Percentiles rank a stretch among this genome's conserved stretches.
Conservation (phyloP, 768 basidiomycete species). For the Hortiboletus campestris region DNA sequence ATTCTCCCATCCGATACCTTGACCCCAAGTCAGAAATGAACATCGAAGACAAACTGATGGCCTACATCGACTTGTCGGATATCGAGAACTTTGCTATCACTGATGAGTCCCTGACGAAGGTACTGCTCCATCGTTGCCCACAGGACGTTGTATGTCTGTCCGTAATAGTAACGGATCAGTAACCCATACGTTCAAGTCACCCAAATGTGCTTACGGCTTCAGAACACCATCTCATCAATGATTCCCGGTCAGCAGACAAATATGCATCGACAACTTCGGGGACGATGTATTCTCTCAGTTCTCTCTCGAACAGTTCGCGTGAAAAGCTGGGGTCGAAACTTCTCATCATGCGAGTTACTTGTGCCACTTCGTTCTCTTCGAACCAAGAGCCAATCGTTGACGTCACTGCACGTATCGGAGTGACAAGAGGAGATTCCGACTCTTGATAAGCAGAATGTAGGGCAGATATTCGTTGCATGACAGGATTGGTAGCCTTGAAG, state of each 20-base stretch:
- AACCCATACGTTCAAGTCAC: background rate
- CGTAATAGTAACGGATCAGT: background rate
- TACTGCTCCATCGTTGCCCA: slow-evolving; percentile 98
- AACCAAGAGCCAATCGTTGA: slow-evolving; percentile 86
- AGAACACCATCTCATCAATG: slow-evolving; percentile 86
- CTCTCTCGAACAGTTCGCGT: slow-evolving; percentile 83
- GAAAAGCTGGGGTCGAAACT: slow-evolving; percentile 85
- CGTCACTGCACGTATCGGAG: slow-evolving; percentile 78
- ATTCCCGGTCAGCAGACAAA: slow-evolving; percentile 82
- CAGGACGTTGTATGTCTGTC: slow-evolving; percentile 92
- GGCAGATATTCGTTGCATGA: slow-evolving; percentile 57
- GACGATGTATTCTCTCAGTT: slow-evolving; percentile 93
- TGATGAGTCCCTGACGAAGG: slow-evolving; percentile 83
- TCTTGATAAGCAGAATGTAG: slow-evolving; percentile 80
- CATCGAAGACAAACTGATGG: slow-evolving; percentile 8
- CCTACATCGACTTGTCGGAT: slow-evolving; percentile 96
- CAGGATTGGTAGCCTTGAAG: slow-evolving; percentile 76
- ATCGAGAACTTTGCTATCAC: slow-evolving; percentile 92
- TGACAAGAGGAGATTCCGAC: slow-evolving; percentile 88
- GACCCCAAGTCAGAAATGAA: slow-evolving; percentile 2
- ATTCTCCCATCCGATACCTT: slow-evolving; percentile 86
- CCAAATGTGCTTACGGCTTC: slow-evolving; percentile 71
- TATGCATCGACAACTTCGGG: slow-evolving; percentile 98
- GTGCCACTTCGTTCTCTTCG: slow-evolving; percentile 98
- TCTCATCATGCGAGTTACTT: slow-evolving; percentile 85